Percentiles rank a stretch among this genome's conserved stretches.
Conservation (phyloP, 805 yeast genomes). For the Nakazawaea anatomiae region DNA sequence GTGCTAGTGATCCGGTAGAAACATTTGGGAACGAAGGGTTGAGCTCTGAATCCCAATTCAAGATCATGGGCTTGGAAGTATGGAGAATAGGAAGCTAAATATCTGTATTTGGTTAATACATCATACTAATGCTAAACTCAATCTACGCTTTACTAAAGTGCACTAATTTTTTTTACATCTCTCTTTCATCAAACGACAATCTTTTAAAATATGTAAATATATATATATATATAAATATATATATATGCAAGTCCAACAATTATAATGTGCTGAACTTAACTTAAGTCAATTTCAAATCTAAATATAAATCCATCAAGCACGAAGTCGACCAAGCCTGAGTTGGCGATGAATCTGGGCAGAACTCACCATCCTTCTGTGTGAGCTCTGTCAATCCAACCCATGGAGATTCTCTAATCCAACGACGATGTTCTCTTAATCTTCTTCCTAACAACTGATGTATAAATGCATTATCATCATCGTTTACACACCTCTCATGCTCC, state of each 20-base stretch:
- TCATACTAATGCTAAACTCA: too few relatives aligned
- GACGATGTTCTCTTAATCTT: constrained; percentile 57
- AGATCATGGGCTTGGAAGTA: constrained; percentile 70
- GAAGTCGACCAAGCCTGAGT: constrained; percentile 97
- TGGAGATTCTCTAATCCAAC: constrained; percentile 66
- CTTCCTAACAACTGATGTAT: constrained; percentile 53
- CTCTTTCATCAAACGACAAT: too few relatives aligned
- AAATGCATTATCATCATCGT: constrained; percentile 28
- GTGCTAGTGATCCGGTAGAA: constrained; percentile 71
- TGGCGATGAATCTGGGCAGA: constrained; percentile 85
- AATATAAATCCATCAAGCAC: constrained; percentile 74
- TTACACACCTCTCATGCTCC: constrained; percentile 28
- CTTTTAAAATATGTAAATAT: background rate
- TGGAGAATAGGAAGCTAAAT: constrained; percentile 64
- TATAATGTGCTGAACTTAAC: background rate
- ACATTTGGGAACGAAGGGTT: constrained; percentile 90
- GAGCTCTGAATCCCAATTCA: constrained; percentile 54
- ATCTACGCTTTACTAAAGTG: too few relatives aligned
- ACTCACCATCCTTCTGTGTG: constrained; percentile 80
- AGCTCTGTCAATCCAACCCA: constrained; percentile 96
- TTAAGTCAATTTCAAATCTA: constrained; percentile 35
- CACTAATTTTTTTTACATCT: too few relatives aligned
- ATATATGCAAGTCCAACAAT: too few relatives aligned
- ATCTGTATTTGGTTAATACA: background rate
- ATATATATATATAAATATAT: constrained; percentile 9